These are phyloP conservation scores for Aspergillus haitiensis DNA, from an alignment of 495 filamentous ascomycete genomes.

Conservation along the genomic window DNA sequence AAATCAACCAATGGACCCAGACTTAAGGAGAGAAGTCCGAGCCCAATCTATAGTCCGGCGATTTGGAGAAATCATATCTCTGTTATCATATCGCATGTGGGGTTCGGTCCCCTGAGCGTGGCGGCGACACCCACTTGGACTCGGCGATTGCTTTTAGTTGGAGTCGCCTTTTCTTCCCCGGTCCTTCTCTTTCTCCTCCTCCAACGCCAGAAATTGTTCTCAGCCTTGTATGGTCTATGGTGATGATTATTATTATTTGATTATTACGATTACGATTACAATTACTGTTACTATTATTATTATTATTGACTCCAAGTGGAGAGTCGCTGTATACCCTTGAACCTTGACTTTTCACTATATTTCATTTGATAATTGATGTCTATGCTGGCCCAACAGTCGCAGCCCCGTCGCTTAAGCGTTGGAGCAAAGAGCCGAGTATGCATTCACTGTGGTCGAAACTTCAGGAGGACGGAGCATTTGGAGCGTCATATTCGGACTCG, in stretches of 20 bases:
- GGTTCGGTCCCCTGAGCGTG: conserved; percentile 4
- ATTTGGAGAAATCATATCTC: conserved; percentile 8
- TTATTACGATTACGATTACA: not conserved
- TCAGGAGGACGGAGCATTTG: conserved; percentile 50
- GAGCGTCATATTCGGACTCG: conserved; percentile 57
- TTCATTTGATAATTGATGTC: conserved; percentile 1
- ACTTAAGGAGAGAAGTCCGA: conserved; percentile 4
- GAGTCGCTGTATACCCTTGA: conserved; percentile 3
- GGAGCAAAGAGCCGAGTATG: conserved; percentile 42
- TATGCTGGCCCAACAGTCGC: conserved; percentile 37
- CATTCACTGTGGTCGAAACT: conserved; percentile 43
- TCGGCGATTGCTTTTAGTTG: conserved; percentile 6
- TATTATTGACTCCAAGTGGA: conserved; percentile 21
- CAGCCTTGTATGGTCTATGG: not conserved
- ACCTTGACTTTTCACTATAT: not conserved
- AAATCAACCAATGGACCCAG: too few species aligned
- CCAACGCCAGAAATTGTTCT: conserved; percentile 6
- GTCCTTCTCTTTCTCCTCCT: not conserved
- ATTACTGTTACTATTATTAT: not conserved
- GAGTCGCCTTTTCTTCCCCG: conserved; percentile 3
- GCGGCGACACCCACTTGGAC: not conserved
- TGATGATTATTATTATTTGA: not conserved
- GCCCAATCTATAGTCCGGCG: conserved; percentile 4
- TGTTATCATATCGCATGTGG: conserved; percentile 6
- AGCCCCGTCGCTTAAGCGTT: conserved; percentile 31